Conservation (phyloP, 2,329 filamentous ascomycete species). For the Trichoderma oligosporum region DNA sequence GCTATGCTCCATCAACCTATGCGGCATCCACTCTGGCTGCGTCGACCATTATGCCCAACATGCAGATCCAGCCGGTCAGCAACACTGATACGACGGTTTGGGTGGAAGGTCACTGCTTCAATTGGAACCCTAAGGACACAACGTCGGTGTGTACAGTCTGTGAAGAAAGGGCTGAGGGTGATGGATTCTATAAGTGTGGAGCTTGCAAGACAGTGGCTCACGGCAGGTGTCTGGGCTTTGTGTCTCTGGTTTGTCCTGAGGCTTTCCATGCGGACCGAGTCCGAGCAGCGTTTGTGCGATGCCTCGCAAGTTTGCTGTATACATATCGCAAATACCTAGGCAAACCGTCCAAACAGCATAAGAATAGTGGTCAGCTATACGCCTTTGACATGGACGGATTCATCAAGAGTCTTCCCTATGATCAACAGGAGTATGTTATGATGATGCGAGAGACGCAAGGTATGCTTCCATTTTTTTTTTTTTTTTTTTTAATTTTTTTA, state of each 20-base stretch:
- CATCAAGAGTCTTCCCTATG: slow-evolving; percentile 60
- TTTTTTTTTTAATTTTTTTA: neutral
- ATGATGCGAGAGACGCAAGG: slow-evolving; percentile 67
- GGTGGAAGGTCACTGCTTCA: slow-evolving; percentile 81
- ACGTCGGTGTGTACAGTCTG: slow-evolving; percentile 67
- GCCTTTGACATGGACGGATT: slow-evolving; percentile 64
- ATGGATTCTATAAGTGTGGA: slow-evolving; percentile 71
- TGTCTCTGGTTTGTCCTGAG: slow-evolving; percentile 60
- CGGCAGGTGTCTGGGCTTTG: slow-evolving; percentile 57
- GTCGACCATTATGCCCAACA: slow-evolving; percentile 81
- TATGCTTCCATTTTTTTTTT: slow-evolving; percentile 33
- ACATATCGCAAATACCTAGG: slow-evolving; percentile 62
- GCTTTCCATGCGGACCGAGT: slow-evolving; percentile 61
- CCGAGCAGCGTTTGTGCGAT: slow-evolving; percentile 61
- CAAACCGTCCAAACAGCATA: slow-evolving; percentile 58
- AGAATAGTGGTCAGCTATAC: slow-evolving; percentile 56
- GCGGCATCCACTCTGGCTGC: slow-evolving; percentile 82
- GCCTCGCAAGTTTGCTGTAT: slow-evolving; percentile 62
- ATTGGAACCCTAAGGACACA: slow-evolving; percentile 58
- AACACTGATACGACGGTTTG: slow-evolving; percentile 78
- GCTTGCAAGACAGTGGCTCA: slow-evolving; percentile 59
- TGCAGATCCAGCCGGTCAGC: slow-evolving; percentile 72
- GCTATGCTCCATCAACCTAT: slow-evolving; percentile 79
- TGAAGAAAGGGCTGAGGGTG: slow-evolving; percentile 67
- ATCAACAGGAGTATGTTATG: slow-evolving; percentile 60